These are phyloP conservation scores for Lobosporangium transversale DNA, from an alignment of 192 early-diverging fungal genomes.

Conservation along the genomic window DNA sequence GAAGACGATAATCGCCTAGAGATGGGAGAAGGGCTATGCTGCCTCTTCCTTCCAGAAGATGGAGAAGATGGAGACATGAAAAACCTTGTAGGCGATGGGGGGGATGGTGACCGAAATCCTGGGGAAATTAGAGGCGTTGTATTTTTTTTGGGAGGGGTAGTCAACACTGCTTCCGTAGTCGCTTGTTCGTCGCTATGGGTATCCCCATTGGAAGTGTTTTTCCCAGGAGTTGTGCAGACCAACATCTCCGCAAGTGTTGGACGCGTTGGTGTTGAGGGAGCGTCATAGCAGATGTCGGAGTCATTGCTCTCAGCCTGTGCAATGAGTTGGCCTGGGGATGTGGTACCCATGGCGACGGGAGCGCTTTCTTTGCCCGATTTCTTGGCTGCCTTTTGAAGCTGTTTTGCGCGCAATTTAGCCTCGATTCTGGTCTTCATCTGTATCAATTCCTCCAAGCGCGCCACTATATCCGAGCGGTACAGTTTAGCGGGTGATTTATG, in stretches of 20 bases:
- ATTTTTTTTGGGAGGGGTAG: conserved; percentile 14
- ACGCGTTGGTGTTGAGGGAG: not conserved
- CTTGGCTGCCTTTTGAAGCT: conserved; percentile 9
- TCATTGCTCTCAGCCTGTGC: not conserved
- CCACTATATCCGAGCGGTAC: no score
- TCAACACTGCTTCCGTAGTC: no score
- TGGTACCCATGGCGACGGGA: no score
- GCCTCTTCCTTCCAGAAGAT: conserved; percentile 28
- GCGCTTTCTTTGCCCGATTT: not conserved
- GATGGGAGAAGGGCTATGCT: conserved; percentile 48
- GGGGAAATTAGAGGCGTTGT: conserved; percentile 27
- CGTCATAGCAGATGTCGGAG: not conserved
- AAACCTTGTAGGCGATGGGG: conserved; percentile 29
- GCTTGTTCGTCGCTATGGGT: no score
- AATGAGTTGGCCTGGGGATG: no score
- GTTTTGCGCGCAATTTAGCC: conserved; percentile 19
- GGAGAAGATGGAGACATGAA: conserved; percentile 45
- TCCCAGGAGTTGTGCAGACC: not conserved
- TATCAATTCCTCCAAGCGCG: conserved; percentile 17
- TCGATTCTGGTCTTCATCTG: conserved; percentile 26
- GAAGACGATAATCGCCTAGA: conserved; percentile 10
- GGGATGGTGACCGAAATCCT: conserved; percentile 40
- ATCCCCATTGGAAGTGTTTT: not conserved
- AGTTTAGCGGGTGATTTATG: not conserved
- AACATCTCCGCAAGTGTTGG: not conserved